These are phyloP conservation scores for Setaria italica DNA, from an alignment of 202 grass and related monocot genomes.

Conservation along the genomic window DNA sequence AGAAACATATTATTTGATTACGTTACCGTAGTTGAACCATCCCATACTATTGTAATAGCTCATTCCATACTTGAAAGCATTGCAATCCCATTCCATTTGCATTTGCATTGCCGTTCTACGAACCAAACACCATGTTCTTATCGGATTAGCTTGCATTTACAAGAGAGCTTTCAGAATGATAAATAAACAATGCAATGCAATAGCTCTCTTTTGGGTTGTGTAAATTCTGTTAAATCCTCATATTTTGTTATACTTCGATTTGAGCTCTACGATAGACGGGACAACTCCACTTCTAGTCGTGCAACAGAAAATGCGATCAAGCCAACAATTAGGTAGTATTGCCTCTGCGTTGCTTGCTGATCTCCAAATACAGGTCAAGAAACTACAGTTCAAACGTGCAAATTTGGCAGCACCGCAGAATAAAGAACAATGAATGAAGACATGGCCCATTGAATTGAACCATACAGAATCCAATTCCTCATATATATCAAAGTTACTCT, in stretches of 20 bases:
- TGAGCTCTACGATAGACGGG: no score
- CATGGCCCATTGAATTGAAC: neutral
- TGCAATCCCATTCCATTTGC: no score
- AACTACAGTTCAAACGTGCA: neutral
- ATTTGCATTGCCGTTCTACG: no score
- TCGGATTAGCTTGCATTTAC: no score
- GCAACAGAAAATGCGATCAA: neutral
- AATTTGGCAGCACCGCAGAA: neutral
- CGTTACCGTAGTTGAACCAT: no score
- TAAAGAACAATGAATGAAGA: neutral
- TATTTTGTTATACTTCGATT: neutral
- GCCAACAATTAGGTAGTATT: neutral
- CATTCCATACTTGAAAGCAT: no score
- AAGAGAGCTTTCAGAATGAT: neutral
- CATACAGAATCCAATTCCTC: neutral
- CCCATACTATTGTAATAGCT: no score
- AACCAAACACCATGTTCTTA: no score
- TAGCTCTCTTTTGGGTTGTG: neutral
- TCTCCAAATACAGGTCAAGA: neutral
- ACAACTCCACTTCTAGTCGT: neutral
- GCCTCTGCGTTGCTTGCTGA: neutral
- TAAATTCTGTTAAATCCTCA: neutral
- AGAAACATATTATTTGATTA: no score
- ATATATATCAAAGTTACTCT: conserved; percentile 16
- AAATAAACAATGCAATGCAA: neutral